Evolutionary conservation across 2,329 filamentous ascomycete species (phyloP), one percentile per base, ranked within the genome.

Genomic region (Calonectria hongkongensis): DNA sequence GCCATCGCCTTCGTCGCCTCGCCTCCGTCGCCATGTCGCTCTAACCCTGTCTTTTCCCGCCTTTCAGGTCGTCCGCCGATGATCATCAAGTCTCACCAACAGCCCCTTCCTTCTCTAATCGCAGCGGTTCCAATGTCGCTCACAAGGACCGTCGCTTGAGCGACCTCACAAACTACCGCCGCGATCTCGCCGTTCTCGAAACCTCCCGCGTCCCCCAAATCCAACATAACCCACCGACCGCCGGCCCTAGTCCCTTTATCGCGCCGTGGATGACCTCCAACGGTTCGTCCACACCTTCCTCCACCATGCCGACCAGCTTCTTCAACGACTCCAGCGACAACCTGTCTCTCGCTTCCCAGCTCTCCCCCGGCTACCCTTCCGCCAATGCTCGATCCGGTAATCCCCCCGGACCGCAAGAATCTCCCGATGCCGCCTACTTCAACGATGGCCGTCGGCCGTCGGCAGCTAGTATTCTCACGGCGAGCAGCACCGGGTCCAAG

Each of bases 401-500:
- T 70, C 78, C 81, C 58, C 74, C 81, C 67, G 88, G 87, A 73
- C 87, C 88, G 73, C 91, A 88, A 77, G 93, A 94, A 65, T 90
- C 91, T 4, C 88, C 90, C 10, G 92, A 93, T 66, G 84, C 86
- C 50, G 85, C 89, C 54, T 92, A 89, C 79, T 91, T 89, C 73
- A 86, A 88, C 72, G 94, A 98, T 80, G 93, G 94, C 78, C 89
- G 97, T 74, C 91, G 96, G 63, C 96, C 96, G 2, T 98, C 97
- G 4, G 90, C 95, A 64, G 95, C 95, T 47, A 98, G 96, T 84
- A 92, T 96, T 75, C 80, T 83, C 68, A 95, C 94, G 5, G 91
- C 94, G 70, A 97, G 96, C 84, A 98, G 96, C 81, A 91, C 94
- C 76, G 94, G 94, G 41, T 98, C 96, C 50, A 93, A 92, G 84